These are phyloP conservation scores for Geranomyces variabilis DNA, from an alignment of 192 early-diverging fungal species.

Conservation along the genomic window DNA sequence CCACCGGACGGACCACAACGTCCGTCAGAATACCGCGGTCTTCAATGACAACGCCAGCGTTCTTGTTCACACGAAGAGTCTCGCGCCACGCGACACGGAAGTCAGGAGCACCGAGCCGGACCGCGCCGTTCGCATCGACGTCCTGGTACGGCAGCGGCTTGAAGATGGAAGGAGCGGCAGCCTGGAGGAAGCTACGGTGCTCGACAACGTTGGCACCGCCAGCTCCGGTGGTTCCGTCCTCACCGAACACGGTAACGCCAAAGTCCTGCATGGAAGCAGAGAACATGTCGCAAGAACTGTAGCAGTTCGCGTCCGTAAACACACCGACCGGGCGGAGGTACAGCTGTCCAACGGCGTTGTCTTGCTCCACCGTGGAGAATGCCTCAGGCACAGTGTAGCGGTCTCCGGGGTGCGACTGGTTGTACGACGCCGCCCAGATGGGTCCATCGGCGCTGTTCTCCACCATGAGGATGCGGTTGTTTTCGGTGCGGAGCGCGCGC, in stretches of 20 bases:
- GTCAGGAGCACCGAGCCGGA: background rate
- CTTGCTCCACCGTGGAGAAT: background rate
- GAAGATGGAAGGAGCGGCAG: background rate
- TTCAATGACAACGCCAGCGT: constrained; percentile 30
- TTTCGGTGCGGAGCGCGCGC: constrained; percentile 1
- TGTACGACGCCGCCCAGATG: background rate
- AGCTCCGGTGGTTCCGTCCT: constrained; percentile 25
- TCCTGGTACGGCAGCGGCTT: constrained; percentile 10
- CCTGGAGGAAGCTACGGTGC: constrained; percentile 11
- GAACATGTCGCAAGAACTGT: constrained; percentile 29
- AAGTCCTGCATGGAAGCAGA: constrained; percentile 31
- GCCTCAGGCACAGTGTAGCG: background rate
- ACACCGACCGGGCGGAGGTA: constrained; percentile 26
- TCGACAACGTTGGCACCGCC: constrained; percentile 33
- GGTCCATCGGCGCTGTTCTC: background rate
- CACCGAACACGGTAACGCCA: constrained; percentile 18
- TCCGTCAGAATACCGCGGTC: constrained; percentile 28
- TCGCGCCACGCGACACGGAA: constrained; percentile 15
- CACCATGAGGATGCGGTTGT: constrained; percentile 1
- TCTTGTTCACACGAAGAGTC: constrained; percentile 17
- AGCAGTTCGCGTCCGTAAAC: constrained; percentile 16
- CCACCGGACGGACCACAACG: constrained; percentile 8
- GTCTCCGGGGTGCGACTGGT: background rate
- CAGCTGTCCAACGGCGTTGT: constrained; percentile 6
- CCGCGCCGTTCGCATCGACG: background rate